A percentile compares a stretch with the other conserved stretches of the same genome.
phyloP scores from a whole-genome alignment of 805 yeast genomes.

The Pichia thaimueangensis region DNA sequence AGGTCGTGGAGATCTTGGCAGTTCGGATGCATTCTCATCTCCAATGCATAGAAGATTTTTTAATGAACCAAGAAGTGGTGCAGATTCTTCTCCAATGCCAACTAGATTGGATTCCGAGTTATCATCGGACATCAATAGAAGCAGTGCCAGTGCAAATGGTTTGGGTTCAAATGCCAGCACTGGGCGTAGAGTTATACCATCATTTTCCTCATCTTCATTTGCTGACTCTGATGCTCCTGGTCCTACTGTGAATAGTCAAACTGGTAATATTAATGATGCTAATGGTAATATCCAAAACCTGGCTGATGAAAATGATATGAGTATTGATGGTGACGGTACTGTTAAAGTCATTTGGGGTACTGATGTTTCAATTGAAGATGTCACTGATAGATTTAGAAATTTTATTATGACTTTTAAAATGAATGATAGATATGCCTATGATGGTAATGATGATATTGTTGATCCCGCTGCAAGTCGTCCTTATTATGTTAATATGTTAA shows the following conservation, averaged over 20 bases:
- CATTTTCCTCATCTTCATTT: conserved; percentile 18
- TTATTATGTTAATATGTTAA: conserved; percentile 67
- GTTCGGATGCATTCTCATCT: conserved; percentile 60
- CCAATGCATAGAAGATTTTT: conserved; percentile 61
- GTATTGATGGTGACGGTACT: conserved; percentile 48
- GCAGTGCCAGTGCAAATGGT: background rate
- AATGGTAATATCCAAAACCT: background rate
- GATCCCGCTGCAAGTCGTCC: conserved; percentile 58
- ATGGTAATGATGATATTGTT: conserved; percentile 33
- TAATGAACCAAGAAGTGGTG: conserved; percentile 29
- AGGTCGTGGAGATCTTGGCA: conserved; percentile 73
- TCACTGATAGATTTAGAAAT: conserved; percentile 70
- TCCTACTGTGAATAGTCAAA: conserved; percentile 5
- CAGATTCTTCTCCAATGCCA: conserved; percentile 14
- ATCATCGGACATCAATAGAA: conserved; percentile 13
- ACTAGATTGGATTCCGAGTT: conserved; percentile 8
- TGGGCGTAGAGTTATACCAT: conserved; percentile 9
- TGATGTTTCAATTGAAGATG: conserved; percentile 86
- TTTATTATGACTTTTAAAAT: conserved; percentile 79
- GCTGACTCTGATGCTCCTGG: conserved; percentile 16
- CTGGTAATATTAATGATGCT: background rate
- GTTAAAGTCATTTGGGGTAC: conserved; percentile 97
- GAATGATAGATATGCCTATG: conserved; percentile 58
- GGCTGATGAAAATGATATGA: background rate
- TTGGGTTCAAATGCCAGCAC: no score